These are phyloP conservation scores for Cladosporium colombiae DNA, from an alignment of 2,329 filamentous ascomycete genomes.

Conservation along the genomic window DNA sequence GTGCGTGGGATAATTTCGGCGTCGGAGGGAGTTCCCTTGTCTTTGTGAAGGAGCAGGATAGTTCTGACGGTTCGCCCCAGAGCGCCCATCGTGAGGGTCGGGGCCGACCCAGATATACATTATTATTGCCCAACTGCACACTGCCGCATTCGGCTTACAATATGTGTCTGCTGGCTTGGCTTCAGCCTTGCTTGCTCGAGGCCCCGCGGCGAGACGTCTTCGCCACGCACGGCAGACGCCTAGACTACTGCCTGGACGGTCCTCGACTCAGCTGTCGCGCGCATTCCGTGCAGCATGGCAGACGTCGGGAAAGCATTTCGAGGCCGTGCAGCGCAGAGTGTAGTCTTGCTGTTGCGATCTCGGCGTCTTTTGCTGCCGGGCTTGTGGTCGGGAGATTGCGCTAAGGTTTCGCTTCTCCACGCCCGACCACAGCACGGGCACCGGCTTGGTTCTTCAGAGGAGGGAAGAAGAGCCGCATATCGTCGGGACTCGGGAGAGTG, in stretches of 20 bases:
- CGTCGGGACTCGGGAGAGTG: constrained; percentile 5
- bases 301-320: neutral
- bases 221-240: neutral
- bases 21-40: neutral
- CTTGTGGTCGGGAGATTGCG: neutral
- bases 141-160: neutral
- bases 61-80: neutral
- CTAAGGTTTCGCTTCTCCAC: constrained; percentile 11
- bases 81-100: too few species aligned
- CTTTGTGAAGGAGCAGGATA: neutral
- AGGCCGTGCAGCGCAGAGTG: constrained; percentile 3
- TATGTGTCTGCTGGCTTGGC: neutral
- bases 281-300: neutral
- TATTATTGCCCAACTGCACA: neutral
- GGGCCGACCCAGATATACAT: too few species aligned
- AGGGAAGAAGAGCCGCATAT: constrained; percentile 8
- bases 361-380: neutral
- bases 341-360: neutral
- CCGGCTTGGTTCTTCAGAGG: neutral
- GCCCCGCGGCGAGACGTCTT: neutral
- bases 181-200: neutral
- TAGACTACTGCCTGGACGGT: neutral
- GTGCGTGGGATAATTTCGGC: neutral
- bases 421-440: neutral
- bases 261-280: neutral